Percentiles rank a stretch among this genome's conserved stretches.
Conservation (phyloP, 2,329 filamentous ascomycete genomes). For the Trichoderma sp. region DNA sequence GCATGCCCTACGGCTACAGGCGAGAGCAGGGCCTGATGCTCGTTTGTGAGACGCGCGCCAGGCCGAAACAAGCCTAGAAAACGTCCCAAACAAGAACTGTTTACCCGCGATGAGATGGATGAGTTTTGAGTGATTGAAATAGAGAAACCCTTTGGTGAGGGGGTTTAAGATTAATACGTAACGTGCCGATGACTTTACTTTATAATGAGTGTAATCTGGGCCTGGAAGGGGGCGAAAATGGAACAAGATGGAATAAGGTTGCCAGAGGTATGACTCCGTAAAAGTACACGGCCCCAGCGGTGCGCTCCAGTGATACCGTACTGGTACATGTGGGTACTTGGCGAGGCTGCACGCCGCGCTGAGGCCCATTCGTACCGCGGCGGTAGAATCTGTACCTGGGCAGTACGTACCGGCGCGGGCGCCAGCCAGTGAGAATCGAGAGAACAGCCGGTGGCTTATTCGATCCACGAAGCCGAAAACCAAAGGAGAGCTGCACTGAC, state of each 20-base stretch:
- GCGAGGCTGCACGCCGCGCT: background rate
- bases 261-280: background rate
- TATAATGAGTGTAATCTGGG: background rate
- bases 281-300: background rate
- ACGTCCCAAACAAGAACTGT: background rate
- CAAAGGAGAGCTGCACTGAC: constrained; percentile 32
- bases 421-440: constrained; percentile 14
- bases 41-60: background rate
- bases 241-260: background rate
- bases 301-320: background rate
- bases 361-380: background rate
- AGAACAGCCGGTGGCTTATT: constrained; percentile 34
- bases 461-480: constrained; percentile 42
- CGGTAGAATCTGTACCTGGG: background rate
- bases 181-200: background rate
- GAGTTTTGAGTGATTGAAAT: background rate
- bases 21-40: background rate
- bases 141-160: background rate
- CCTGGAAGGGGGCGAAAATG: background rate
- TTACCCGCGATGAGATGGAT: background rate
- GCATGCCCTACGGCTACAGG: background rate
- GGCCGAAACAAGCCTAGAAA: background rate
- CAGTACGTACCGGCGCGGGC: background rate
- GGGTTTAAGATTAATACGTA: background rate
- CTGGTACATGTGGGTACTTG: background rate